Percentiles rank a stretch among this genome's conserved stretches.
phyloP scores from a whole-genome alignment of 495 filamentous ascomycete species.

The Penicillium taxi region DNA sequence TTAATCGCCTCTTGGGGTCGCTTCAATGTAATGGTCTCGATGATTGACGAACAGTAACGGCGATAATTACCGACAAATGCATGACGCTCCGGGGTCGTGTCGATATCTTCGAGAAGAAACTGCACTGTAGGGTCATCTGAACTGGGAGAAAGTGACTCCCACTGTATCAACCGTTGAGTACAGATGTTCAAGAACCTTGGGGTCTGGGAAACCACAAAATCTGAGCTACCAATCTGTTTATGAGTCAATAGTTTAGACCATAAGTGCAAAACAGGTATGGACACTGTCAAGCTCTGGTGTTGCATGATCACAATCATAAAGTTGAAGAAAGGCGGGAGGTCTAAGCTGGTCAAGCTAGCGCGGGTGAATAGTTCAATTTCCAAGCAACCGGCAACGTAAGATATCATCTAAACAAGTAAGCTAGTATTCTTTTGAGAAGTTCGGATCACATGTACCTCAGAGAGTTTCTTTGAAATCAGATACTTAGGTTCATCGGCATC shows the following conservation, averaged over 20 bases:
- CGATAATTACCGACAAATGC: slow-evolving; percentile 97
- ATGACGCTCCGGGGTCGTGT: slow-evolving; percentile 89
- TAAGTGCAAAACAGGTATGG: slow-evolving; percentile 82
- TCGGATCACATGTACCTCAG: slow-evolving; percentile 63
- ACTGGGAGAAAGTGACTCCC: slow-evolving; percentile 75
- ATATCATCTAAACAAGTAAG: slow-evolving; percentile 55
- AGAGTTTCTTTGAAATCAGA: slow-evolving; percentile 82
- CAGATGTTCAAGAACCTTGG: slow-evolving; percentile 71
- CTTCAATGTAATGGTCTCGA: slow-evolving; percentile 73
- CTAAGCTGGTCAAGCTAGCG: slow-evolving; percentile 42
- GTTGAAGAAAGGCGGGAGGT: slow-evolving; percentile 69
- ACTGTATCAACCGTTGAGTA: slow-evolving; percentile 68
- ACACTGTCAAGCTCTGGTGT: slow-evolving; percentile 81
- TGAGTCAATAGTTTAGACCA: slow-evolving; percentile 76
- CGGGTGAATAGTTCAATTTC: slow-evolving; percentile 63
- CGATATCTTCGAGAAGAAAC: slow-evolving; percentile 85
- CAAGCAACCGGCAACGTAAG: slow-evolving; percentile 73
- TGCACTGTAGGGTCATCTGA: slow-evolving; percentile 69
- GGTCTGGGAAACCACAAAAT: slow-evolving; percentile 60
- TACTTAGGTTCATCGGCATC: slow-evolving; percentile 89
- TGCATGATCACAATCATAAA: slow-evolving; percentile 72
- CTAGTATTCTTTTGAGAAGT: neutral
- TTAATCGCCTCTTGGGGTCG: slow-evolving; percentile 76
- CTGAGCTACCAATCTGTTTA: slow-evolving; percentile 53
- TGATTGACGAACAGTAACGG: slow-evolving; percentile 75